phyloP scores from a whole-genome alignment of 371 early-diverging fungal genomes.

The Mucor indicus region DNA sequence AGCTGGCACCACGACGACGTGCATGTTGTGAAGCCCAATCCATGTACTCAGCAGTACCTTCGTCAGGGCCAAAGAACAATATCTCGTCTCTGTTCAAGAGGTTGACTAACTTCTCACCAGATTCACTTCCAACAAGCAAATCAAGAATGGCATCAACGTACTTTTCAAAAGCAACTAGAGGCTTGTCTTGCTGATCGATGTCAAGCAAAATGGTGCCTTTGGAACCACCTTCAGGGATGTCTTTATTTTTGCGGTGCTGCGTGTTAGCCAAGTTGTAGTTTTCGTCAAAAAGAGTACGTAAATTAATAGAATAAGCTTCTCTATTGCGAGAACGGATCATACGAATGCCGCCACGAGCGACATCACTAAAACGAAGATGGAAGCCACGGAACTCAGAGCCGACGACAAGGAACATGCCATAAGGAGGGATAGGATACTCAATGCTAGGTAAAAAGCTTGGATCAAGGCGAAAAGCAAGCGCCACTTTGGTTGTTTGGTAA shows the following conservation, averaged over 20 bases:
- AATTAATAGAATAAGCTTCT: conserved; percentile 96
- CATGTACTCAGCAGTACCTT: conserved; percentile 98
- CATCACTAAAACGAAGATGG: conserved; percentile 96
- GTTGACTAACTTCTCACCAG: conserved; percentile 93
- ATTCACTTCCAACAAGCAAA: too few species aligned
- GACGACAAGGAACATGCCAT: conserved; percentile 96
- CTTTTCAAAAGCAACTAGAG: too few species aligned
- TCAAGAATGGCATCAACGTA: too few species aligned
- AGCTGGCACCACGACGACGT: conserved; percentile 82
- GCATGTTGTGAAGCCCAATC: conserved; percentile 98
- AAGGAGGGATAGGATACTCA: conserved; percentile 91
- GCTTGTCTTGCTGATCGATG: too few species aligned
- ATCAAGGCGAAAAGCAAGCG: conserved; percentile 95
- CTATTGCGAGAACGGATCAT: conserved; percentile 96
- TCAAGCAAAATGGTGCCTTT: too few species aligned
- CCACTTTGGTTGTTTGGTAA: conserved; percentile 98
- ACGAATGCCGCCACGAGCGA: conserved; percentile 98
- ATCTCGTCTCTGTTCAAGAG: conserved; percentile 89
- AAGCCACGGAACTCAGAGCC: conserved; percentile 98
- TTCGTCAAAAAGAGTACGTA: conserved; percentile 95
- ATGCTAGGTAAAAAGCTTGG: conserved; percentile 90
- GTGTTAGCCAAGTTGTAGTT: conserved; percentile 96
- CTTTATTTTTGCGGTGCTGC: conserved; percentile 93
- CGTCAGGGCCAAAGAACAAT: conserved; percentile 98
- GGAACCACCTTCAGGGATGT: too few species aligned